phyloP scores from a whole-genome alignment of 345 rosid species.

The Citrus unshiu region DNA sequence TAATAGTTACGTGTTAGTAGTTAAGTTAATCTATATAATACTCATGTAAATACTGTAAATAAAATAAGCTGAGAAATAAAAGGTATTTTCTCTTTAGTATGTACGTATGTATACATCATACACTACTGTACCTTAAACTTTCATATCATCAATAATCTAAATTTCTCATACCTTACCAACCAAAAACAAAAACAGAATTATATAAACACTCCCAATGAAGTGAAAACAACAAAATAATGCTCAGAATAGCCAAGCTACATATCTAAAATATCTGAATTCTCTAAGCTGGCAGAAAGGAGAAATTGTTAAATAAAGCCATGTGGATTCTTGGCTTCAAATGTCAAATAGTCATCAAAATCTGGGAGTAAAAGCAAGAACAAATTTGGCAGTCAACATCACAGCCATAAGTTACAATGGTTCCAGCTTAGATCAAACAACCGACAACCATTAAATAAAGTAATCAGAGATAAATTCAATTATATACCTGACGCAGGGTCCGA shows the following conservation, averaged over 20 bases:
- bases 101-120: too few species aligned
- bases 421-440: not conserved
- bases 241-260: not conserved
- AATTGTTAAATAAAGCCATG: not conserved
- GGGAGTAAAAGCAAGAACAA: not conserved
- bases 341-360: not conserved
- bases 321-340: not conserved
- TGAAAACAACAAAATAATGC: not conserved
- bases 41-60: too few species aligned
- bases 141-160: not conserved
- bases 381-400: slow-evolving; percentile 1
- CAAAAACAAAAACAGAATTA: not conserved
- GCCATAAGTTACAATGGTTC: slow-evolving; percentile 11
- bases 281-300: not conserved
- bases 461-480: slow-evolving; percentile 11
- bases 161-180: not conserved
- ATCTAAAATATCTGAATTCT: not conserved
- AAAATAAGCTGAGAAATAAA: too few species aligned
- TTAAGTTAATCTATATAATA: too few species aligned
- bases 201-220: not conserved
- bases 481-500: slow-evolving; percentile 96
- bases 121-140: not conserved
- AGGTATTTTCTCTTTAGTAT: too few species aligned
- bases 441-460: slow-evolving; percentile 9
- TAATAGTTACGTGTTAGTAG: too few species aligned